Base-by-base conservation (phyloP, 179 eudicot species). In the Beta lomatogona region DNA sequence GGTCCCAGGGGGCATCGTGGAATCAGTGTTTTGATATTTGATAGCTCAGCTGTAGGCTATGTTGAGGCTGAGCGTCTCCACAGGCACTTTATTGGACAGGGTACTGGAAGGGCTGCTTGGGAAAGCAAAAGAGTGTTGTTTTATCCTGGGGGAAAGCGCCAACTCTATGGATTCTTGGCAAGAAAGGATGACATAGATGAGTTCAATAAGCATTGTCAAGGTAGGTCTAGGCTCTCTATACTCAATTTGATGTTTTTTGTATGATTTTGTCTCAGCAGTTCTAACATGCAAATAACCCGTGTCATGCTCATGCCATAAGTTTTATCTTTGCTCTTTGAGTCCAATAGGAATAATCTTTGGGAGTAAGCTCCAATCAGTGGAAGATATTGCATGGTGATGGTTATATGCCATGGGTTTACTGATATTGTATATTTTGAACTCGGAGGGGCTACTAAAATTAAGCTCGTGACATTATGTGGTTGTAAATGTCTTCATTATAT, bases 1-100 rank as follows among this genome's bases (percentile, higher is more conserved):
- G 97, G 98, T 11, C 98, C 98, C 54, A 85, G 81, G 79, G 99
- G 99, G n/a, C 97, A 95, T 77, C 91, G 93, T 25, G 99, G 97
- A 45, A 81, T 92, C 72, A 92, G 97, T 78, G 72, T 91, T 2
- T 79, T 95, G 66, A 89, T 95, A 18, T 95, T 95, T 83, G 99
- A 93, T 77, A 79, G 88, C 46, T 86, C 95, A 3, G 91, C 93
- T 12, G 85, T 90, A 69, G 99, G 97, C 11, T 95, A 86, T 64
- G 10, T 86, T 53, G 97, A 92, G 84, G 98, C 98, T 16, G 95
- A 90, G 76, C 92, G 93, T 25, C 87, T 95, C 31, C 88, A 92
- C 81, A 86, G 80, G 71, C 90, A 90, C 75, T 92, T 93, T 46
- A 74, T 83, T 12, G 89, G 83, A 16, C 86, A 87, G 82, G 88